Evolutionary conservation across 768 basidiomycete species (phyloP).

Genomic region (Leccinum obscurum): DNA sequence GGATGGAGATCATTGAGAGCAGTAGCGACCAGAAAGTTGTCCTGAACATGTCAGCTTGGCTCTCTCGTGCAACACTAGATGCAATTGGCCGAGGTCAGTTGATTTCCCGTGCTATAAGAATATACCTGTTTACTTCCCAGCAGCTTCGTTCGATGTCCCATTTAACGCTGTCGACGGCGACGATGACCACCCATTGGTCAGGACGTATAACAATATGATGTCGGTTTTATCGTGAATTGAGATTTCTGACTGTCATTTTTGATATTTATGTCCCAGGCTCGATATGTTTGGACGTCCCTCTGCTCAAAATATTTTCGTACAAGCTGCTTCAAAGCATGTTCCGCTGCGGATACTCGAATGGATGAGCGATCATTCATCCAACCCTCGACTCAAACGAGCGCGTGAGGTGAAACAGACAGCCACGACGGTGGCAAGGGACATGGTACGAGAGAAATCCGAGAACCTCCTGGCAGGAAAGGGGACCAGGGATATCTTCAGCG

Average conservation of each 20-base stretch:
- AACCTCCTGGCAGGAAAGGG: constrained; percentile 16
- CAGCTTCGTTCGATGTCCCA: constrained; percentile 43
- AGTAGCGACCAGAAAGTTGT: too few relatives aligned
- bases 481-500: constrained; percentile 24
- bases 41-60: background rate
- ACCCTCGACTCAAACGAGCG: constrained; percentile 19
- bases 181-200: constrained; percentile 12
- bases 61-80: constrained; percentile 4
- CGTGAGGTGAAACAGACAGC: constrained; percentile 10
- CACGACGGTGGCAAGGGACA: constrained; percentile 11
- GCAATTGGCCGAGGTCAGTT: constrained; percentile 48
- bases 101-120: background rate
- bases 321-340: constrained; percentile 12
- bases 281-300: constrained; percentile 21
- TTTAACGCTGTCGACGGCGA: constrained; percentile 31
- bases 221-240: constrained; percentile 3
- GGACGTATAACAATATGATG: constrained; percentile 11
- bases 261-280: background rate
- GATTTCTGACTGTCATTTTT: constrained; percentile 6
- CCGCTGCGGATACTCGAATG: constrained; percentile 31
- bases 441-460: constrained; percentile 21
- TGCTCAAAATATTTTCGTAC: constrained; percentile 16
- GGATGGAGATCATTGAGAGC: too few relatives aligned
- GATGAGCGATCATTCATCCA: constrained; percentile 30
- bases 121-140: background rate